Base-by-base conservation (phyloP, 208 protist genomes). In the Leishmania tarentolae region DNA sequence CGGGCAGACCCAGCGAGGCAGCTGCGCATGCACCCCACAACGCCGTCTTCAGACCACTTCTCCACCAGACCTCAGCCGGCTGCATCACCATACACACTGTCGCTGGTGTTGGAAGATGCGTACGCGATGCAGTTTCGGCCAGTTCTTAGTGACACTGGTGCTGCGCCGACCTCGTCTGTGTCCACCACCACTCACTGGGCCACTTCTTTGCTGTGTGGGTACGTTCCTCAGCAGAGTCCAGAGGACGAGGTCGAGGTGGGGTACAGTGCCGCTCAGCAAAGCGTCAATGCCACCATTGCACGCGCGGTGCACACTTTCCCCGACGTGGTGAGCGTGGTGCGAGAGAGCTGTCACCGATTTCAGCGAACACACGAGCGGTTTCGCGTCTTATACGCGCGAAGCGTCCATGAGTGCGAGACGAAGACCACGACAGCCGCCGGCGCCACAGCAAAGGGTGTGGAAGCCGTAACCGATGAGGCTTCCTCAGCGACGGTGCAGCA, bases 291-390 rank as follows among this genome's bases (percentile, higher is more conserved):
- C 76, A 35, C 61, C 6, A 4, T 82, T 1, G 78, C 56, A 24
- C 61, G 37, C 5, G 72, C 57, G 47, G 42, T 71, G 44, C 84
- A 86, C 76, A 83, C 82, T 11, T 91, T 88, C 57, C 59, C 44
- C 6, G 91, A 94, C 52, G 19, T 92, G 35, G 70, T 91, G 44
- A 71, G 83, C 17, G 85, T 92, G 59, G 87, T 94, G 75, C 65
- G 68, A 7, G 83, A 84, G 75, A 94, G 91, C 80, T 92, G 91
- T 78, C 78, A 76, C 44, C 88, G 88, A 13, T 94, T 92, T 73
- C 42, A 86, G 31, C 84, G 70, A 6, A 47, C 82, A 35, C 82
- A 86, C 57, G 82, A 84, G 73, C 86, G 80, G 5, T 78, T 86
- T 70, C 59, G 72, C 37, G 65, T 21, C 11, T n/a, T 82, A 28